A percentile compares a stretch with the other conserved stretches of the same genome.
Evolutionary conservation across 2,329 filamentous ascomycete species (phyloP).

Genomic region (Aspergillus fructus): DNA sequence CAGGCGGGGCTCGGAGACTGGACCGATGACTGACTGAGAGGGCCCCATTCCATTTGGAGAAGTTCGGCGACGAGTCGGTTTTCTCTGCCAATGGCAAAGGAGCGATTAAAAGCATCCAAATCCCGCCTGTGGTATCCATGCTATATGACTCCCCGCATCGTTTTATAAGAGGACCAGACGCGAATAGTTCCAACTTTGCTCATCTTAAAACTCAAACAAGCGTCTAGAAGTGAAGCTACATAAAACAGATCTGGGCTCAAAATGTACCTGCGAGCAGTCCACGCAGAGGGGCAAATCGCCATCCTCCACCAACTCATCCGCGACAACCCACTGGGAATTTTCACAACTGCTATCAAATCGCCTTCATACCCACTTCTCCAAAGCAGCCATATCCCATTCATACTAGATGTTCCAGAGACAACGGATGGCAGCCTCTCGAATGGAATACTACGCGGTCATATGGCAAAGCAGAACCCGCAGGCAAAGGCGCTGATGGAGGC

Average conservation of each 20-base stretch:
- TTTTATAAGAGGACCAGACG: neutral
- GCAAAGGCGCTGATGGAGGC: constrained; percentile 60
- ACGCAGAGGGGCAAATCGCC: constrained; percentile 53
- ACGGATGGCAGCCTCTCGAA: constrained; percentile 30
- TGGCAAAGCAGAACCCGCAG: constrained; percentile 65
- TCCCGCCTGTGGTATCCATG: too few relatives aligned
- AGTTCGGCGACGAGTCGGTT: neutral
- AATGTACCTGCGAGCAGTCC: constrained; percentile 59
- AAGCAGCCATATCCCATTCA: constrained; percentile 61
- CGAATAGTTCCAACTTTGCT: neutral
- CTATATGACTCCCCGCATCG: neutral
- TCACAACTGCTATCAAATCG: constrained; percentile 62
- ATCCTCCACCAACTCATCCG: constrained; percentile 55
- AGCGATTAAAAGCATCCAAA: neutral
- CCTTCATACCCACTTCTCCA: constrained; percentile 53
- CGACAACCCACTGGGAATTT: constrained; percentile 60
- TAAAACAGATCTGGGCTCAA: neutral
- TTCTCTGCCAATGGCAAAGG: neutral
- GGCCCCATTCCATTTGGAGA: neutral
- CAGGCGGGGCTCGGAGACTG: neutral
- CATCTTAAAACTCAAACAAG: neutral
- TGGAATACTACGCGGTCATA: constrained; percentile 56
- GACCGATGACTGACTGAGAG: neutral
- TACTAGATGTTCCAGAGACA: constrained; percentile 49
- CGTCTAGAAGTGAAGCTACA: neutral